Percentiles rank a stretch among this genome's conserved stretches.
Conservation (phyloP, 352 stramenopile genomes). For the Phytophthora quininea region DNA sequence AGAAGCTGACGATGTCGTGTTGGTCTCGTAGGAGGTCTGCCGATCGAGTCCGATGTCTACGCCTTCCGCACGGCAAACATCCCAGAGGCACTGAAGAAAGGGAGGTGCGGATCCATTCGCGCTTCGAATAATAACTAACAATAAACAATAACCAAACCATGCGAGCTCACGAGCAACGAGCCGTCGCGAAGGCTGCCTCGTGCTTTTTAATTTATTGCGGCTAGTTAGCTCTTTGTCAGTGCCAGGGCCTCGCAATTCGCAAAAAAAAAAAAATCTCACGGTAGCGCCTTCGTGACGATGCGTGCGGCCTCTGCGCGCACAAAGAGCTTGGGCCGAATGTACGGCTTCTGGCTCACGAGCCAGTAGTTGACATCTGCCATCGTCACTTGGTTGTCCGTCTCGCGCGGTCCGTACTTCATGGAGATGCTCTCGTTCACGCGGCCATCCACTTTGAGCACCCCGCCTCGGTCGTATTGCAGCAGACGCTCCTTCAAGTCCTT, state of each 20-base stretch:
- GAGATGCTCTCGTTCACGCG: conserved; percentile 86
- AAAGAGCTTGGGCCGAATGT: conserved; percentile 85
- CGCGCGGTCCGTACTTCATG: conserved; percentile 47
- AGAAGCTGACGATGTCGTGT: conserved; percentile 1
- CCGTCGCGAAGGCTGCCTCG: conserved; percentile 8
- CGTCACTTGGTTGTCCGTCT: conserved; percentile 75
- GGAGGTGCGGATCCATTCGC: conserved; percentile 73
- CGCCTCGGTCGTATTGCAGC: conserved; percentile 77
- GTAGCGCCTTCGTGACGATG: conserved; percentile 82
- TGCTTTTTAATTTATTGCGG: conserved; percentile 40
- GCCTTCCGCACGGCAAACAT: conserved; percentile 64
- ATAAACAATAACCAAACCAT: conserved; percentile 11
- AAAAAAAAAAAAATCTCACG: conserved; percentile 37
- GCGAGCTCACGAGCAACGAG: conserved; percentile 16
- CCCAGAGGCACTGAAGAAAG: conserved; percentile 40
- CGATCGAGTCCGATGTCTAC: conserved; percentile 78
- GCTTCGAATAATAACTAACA: conserved; percentile 54
- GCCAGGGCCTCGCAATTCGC: not conserved
- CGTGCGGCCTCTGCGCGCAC: conserved; percentile 79
- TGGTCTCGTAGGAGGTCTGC: conserved; percentile 29
- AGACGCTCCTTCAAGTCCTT: conserved; percentile 87
- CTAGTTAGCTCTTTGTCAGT: conserved; percentile 11
- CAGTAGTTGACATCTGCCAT: conserved; percentile 86
- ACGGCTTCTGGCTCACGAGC: conserved; percentile 85
- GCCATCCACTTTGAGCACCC: conserved; percentile 71